Evolutionary conservation across 371 early-diverging fungal genomes (phyloP).

Genomic region (Haplosporangium sp.): DNA sequence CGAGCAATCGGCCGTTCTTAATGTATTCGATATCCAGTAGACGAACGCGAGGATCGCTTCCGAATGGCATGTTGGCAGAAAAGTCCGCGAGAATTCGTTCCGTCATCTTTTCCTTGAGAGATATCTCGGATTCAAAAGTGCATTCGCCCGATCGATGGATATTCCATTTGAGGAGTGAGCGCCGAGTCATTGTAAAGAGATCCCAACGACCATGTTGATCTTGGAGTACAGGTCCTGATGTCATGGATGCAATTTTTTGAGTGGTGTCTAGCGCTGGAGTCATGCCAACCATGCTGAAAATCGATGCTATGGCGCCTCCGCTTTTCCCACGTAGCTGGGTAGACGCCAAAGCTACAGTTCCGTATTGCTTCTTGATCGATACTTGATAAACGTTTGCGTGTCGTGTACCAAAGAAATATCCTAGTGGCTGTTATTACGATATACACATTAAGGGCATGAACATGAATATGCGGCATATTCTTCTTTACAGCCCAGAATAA

Average conservation of each 20-base stretch:
- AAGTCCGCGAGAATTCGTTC: constrained; percentile 30
- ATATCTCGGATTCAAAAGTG: constrained; percentile 17
- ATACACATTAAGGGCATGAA: neutral
- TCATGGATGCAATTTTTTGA: constrained; percentile 32
- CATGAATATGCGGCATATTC: no score
- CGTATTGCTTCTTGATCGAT: constrained; percentile 31
- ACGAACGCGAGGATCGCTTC: constrained; percentile 30
- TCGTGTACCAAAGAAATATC: constrained; percentile 36
- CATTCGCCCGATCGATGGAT: constrained; percentile 37
- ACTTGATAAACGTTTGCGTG: constrained; percentile 30
- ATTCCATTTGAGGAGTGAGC: constrained; percentile 35
- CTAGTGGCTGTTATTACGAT: constrained; percentile 27
- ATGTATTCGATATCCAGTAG: constrained; percentile 40
- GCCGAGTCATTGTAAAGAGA: constrained; percentile 34
- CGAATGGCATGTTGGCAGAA: constrained; percentile 17
- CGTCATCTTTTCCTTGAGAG: constrained; percentile 26
- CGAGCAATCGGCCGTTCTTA: constrained; percentile 32
- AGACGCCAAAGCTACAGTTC: constrained; percentile 16
- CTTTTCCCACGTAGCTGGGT: constrained; percentile 19
- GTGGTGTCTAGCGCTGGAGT: constrained; percentile 29
- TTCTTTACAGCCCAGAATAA: neutral
- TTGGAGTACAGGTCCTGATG: constrained; percentile 41
- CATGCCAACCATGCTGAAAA: constrained; percentile 39
- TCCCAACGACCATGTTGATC: constrained; percentile 46
- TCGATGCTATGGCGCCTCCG: constrained; percentile 30